Evolutionary conservation across 1,139 yeast species (phyloP), one percentile per base, ranked within the genome.

Genomic region (Saccharomyces hybrid): DNA sequence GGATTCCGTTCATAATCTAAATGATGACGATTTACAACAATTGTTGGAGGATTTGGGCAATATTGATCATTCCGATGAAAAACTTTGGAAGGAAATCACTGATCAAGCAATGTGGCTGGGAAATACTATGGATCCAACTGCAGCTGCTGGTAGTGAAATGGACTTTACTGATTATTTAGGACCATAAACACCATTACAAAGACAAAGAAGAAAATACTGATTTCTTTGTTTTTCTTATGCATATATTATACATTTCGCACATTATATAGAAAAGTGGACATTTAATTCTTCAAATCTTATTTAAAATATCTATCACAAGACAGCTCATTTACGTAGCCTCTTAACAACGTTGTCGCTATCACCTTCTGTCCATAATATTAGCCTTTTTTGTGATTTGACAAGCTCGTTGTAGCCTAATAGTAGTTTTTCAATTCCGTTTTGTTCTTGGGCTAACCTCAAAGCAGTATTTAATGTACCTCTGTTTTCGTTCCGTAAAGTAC

Each of bases 21-120:
- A 62, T 50, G 57, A 60, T 42, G 58, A 60, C 41, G 66, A 64
- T 46, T 53, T 68, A 9, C 66, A 68, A 46, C 63, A 59, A 51
- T 51, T 68, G n/a, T 57, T 68, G 44, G 68, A 66, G 47, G 63
- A 58, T 44, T 53, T 67, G 52, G 63, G 60, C 26, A 58, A 66
- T 47, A 55, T 61, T 2, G 67, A 72, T 7, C 70, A 66, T 72
- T 73, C 71, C 46, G 89, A 85, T 62, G 79, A 81, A 61, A 79
- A 85, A 61, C 69, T 88, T 52, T 83, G 95, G 91, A 81, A 82
- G 66, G 88, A 85, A 62, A 82, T 86, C 58, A 81, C 88, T 2
- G 78, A 78, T 65, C 89, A 82, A 65, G 89, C 95, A 13, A 85
- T 77, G 65, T 85, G 93, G 93, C 69, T 85, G 52, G 73, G 73